phyloP scores from a whole-genome alignment of 2,329 filamentous ascomycete genomes.

The Paecilomyces dactylethromorphus region DNA sequence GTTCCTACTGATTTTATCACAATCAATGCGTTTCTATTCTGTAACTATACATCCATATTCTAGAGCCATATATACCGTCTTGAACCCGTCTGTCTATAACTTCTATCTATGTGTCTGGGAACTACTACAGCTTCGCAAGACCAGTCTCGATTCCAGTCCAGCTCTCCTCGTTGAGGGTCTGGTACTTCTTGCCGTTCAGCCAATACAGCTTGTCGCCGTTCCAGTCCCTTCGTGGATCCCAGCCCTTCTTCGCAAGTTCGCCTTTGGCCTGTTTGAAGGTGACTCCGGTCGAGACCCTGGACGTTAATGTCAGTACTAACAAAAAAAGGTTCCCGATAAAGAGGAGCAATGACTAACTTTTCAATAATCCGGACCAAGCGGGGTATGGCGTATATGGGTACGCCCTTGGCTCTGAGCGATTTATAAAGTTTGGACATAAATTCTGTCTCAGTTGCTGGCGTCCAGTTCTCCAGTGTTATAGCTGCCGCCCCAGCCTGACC shows the following conservation, averaged over 20 bases:
- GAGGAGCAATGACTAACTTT: constrained; percentile 27
- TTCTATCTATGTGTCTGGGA: not conserved
- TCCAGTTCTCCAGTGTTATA: constrained; percentile 34
- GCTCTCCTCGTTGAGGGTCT: constrained; percentile 27
- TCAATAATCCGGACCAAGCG: constrained; percentile 41
- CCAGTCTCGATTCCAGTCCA: constrained; percentile 39
- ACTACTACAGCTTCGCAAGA: constrained; percentile 33
- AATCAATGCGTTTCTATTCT: not conserved
- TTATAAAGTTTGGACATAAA: constrained; percentile 34
- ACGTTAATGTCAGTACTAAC: constrained; percentile 2
- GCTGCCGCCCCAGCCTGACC: constrained; percentile 44
- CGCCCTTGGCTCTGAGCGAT: constrained; percentile 36
- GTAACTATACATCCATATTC: not conserved
- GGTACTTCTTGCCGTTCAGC: constrained; percentile 36
- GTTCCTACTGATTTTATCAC: not conserved
- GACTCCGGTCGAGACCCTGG: constrained; percentile 39
- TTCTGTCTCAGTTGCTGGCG: constrained; percentile 18
- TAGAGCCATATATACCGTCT: not conserved
- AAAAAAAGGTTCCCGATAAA: not conserved
- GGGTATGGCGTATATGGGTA: constrained; percentile 42
- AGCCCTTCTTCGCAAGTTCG: constrained; percentile 36
- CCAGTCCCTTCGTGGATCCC: constrained; percentile 27
- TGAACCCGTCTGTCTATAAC: not conserved
- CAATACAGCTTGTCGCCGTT: constrained; percentile 37
- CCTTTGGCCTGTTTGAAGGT: constrained; percentile 47